Evolutionary conservation across 164 flowering plant genomes (phyloP), one percentile per base, ranked within the genome.

Genomic region (Vitis amurensis): DNA sequence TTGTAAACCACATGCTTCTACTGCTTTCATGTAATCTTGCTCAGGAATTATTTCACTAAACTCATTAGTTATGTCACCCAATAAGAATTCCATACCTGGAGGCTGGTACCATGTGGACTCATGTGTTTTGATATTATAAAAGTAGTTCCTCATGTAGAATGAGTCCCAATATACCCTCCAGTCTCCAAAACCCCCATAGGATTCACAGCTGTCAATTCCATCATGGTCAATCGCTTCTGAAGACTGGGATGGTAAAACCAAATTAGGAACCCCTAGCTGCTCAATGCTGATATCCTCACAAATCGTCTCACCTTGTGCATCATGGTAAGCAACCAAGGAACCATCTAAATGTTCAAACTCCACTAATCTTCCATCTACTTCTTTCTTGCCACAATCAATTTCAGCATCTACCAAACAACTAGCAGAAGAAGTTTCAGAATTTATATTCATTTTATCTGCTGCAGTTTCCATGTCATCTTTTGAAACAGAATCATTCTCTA

Each of bases 61-160:
- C 23, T 73, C 66, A 49, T 70, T 49, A 58, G 64, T 51, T 30
- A 9, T 11, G 50, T 67, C 80, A 68, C 60, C 61, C 61, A 15
- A 63, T 49, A 78, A 72, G 73, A 74, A 74, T 50, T 85, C 92
- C 90, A 85, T 76, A 48, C 89, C 91, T 31, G 83, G 81, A 59
- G 98, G 99, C 44, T 89, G 91, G 30, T 78, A 55, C 99, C 99
- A 92, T 19, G 97, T 91, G 55, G 94, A 86, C 63, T 78, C 88
- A 9, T 80, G 78, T 69, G 94, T 91, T 73, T 70, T 80, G 8
- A 64, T 51, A 78, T 95, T 93, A 69, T 83, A 91, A 60, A 82
- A 95, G 82, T 91, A 95, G 67, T 77, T 78, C 69, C 89, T 87
- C 84, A 44, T 61, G 78, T 88, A 88, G 70, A 59, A 83, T 37